phyloP scores from a whole-genome alignment of 208 protist species.

The Zelonia costaricensis region DNA sequence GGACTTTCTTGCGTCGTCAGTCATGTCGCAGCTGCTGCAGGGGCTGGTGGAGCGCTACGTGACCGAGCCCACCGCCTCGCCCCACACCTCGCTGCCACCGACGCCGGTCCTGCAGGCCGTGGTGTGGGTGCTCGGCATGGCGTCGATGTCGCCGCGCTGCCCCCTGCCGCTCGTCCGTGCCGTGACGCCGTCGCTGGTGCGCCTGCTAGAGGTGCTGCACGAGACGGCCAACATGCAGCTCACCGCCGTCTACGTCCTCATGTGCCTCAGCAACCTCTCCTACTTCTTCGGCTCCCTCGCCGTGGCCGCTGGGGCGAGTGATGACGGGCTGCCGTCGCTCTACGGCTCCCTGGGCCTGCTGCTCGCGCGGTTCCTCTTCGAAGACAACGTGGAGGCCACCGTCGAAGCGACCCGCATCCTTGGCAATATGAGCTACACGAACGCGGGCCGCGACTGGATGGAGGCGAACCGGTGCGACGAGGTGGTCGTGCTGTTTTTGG shows the following conservation, averaged over 20 bases:
- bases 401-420: constrained; percentile 79
- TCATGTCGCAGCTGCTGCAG: constrained; percentile 17
- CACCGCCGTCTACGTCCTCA: constrained; percentile 70
- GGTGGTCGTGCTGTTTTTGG: constrained; percentile 75
- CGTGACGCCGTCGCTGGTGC: constrained; percentile 42
- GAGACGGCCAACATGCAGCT: constrained; percentile 29
- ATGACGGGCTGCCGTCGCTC: constrained; percentile 30
- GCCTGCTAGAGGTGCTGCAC: constrained; percentile 51
- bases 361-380: constrained; percentile 69
- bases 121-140: constrained; percentile 74
- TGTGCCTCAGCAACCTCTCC: constrained; percentile 83
- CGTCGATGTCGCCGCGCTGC: constrained; percentile 53
- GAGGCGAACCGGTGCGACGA: constrained; percentile 79
- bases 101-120: constrained; percentile 47
- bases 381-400: constrained; percentile 70
- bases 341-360: constrained; percentile 55
- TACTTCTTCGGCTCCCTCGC: constrained; percentile 73
- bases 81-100: constrained; percentile 11
- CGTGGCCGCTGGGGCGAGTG: constrained; percentile 9
- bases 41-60: constrained; percentile 20
- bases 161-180: constrained; percentile 40
- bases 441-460: constrained; percentile 81
- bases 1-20: constrained; percentile 32
- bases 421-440: constrained; percentile 82
- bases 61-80: constrained; percentile 9